Evolutionary conservation across 768 basidiomycete species (phyloP).

Genomic region (Mrakia frigida): DNA sequence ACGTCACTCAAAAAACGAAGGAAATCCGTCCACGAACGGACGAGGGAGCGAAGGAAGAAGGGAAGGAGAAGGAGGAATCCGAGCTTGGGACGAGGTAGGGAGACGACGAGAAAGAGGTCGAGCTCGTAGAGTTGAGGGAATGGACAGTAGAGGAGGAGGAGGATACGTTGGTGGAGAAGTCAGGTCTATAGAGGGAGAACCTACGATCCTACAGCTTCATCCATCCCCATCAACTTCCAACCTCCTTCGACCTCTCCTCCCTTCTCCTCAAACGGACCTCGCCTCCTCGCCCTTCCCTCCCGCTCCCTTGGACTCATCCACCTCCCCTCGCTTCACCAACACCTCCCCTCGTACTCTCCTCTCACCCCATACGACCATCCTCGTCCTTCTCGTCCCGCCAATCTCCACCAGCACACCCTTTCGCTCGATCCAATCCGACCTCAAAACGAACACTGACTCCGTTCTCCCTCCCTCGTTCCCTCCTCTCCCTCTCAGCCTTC

Average conservation of each 20-base stretch:
- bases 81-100: not conserved
- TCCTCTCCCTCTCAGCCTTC: constrained; percentile 63
- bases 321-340: not conserved
- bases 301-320: not conserved
- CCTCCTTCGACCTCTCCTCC: not conserved
- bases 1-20: too few relatives aligned
- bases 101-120: not conserved
- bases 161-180: not conserved
- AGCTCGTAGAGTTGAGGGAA: not conserved
- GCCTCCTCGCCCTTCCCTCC: not conserved
- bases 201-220: not conserved
- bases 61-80: not conserved
- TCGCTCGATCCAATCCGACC: not conserved
- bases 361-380: not conserved
- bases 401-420: not conserved
- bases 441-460: not conserved
- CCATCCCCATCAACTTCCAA: not conserved
- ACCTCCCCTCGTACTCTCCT: not conserved
- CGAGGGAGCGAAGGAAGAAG: not conserved
- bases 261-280: not conserved
- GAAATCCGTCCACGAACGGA: too few relatives aligned
- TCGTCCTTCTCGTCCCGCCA: not conserved
- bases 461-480: not conserved
- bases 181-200: constrained; percentile 6
- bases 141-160: not conserved